Evolutionary conservation across 495 filamentous ascomycete genomes (phyloP).

Genomic region (Symbiotaphrina buchneri): DNA sequence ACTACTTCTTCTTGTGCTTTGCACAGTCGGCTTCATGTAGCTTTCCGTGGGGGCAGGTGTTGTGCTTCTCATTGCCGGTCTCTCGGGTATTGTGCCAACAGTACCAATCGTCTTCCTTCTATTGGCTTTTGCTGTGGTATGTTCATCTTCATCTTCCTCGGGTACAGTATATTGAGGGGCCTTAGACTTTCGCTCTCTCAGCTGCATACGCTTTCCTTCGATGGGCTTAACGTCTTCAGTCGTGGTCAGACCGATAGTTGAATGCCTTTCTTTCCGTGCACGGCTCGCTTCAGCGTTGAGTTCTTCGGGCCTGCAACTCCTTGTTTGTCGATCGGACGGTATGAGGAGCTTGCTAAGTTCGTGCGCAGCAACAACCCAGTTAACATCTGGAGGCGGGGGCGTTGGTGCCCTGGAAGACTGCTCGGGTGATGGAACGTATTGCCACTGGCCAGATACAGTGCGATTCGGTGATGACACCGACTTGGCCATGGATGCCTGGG

Average conservation of each 20-base stretch:
- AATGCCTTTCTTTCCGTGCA: slow-evolving; percentile 37
- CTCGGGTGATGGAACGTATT: too few relatives aligned
- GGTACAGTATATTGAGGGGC: slow-evolving; percentile 19
- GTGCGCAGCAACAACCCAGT: slow-evolving; percentile 61
- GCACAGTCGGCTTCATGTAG: not conserved
- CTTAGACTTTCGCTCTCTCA: slow-evolving; percentile 48
- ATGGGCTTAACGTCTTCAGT: slow-evolving; percentile 15
- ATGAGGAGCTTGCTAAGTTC: slow-evolving; percentile 70
- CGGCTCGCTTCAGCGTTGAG: slow-evolving; percentile 41
- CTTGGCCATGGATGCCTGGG: slow-evolving; percentile 59
- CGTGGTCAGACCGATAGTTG: slow-evolving; percentile 15
- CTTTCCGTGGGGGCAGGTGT: not conserved
- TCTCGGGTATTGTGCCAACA: slow-evolving; percentile 12
- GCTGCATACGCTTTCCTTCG: slow-evolving; percentile 37
- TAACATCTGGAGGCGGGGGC: slow-evolving; percentile 53
- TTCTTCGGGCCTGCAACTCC: slow-evolving; percentile 54
- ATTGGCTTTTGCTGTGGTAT: slow-evolving; percentile 21
- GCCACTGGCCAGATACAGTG: slow-evolving; percentile 18
- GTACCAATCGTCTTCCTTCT: slow-evolving; percentile 46
- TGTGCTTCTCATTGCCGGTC: slow-evolving; percentile 1
- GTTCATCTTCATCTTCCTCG: slow-evolving; percentile 28
- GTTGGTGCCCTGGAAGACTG: slow-evolving; percentile 7
- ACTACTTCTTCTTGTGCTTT: slow-evolving; percentile 1
- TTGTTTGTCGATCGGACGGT: slow-evolving; percentile 43
- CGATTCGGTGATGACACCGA: slow-evolving; percentile 32